These are phyloP conservation scores for Blastomyces silverae DNA, from an alignment of 2,329 filamentous ascomycete species.

Conservation along the genomic window DNA sequence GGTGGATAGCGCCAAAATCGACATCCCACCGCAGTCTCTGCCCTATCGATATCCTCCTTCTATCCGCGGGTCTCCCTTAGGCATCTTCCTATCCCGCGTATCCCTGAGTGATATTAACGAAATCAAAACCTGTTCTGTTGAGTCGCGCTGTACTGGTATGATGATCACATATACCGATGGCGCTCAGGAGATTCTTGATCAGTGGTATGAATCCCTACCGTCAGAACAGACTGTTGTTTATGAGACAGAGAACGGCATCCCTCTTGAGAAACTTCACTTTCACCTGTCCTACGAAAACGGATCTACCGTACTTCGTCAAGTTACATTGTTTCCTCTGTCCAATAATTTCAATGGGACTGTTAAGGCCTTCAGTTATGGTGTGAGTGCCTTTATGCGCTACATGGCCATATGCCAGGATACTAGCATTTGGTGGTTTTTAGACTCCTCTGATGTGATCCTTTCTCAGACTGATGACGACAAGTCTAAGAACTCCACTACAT, in stretches of 20 bases:
- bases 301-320: neutral
- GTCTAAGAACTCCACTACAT: too few species aligned
- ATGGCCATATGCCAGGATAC: neutral
- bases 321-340: neutral
- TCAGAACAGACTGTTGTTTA: neutral
- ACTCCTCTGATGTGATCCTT: neutral
- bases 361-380: conserved; percentile 2
- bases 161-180: conserved; percentile 5
- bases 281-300: neutral
- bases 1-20: too few species aligned
- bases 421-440: neutral
- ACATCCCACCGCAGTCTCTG: too few species aligned
- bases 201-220: conserved; percentile 5
- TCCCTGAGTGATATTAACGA: too few species aligned
- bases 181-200: neutral
- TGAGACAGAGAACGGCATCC: neutral
- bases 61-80: too few species aligned
- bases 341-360: neutral
- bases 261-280: conserved; percentile 10
- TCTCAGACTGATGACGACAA: neutral
- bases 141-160: conserved; percentile 7
- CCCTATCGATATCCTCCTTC: too few species aligned
- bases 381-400: neutral
- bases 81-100: too few species aligned
- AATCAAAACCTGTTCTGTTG: too few species aligned